Evolutionary conservation across 305 asterid species (phyloP).

Genomic region (Fraxinus paxiana): DNA sequence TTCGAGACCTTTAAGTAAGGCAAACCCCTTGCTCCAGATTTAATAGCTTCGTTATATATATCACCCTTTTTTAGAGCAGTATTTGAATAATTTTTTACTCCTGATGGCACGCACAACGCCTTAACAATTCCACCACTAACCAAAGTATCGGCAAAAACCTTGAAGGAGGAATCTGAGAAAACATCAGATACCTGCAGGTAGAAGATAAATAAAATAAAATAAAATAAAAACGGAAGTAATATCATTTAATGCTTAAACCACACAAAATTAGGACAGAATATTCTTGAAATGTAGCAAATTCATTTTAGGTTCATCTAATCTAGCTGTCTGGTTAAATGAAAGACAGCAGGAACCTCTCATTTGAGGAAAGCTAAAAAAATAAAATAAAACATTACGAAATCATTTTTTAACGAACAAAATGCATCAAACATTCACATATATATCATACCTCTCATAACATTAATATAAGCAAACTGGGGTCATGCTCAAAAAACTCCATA

Average conservation of each 20-base stretch:
- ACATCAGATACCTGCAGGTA: constrained; percentile 64
- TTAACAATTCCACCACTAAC: constrained; percentile 59
- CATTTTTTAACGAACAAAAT: neutral
- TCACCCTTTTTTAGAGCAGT: constrained; percentile 92
- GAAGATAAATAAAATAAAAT: constrained; percentile 11
- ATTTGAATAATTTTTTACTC: constrained; percentile 71
- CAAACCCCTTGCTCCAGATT: constrained; percentile 91
- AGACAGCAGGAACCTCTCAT: neutral
- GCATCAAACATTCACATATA: neutral
- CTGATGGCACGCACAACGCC: constrained; percentile 76
- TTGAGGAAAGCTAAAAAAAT: neutral
- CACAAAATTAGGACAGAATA: neutral
- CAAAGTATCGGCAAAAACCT: constrained; percentile 76
- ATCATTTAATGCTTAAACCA: neutral
- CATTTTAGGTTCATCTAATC: neutral
- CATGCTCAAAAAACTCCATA: neutral
- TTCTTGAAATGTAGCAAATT: neutral
- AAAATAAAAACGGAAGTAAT: constrained; percentile 8
- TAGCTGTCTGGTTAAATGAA: constrained; percentile 3
- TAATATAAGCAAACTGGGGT: neutral
- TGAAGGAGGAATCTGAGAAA: constrained; percentile 69
- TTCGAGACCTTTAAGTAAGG: constrained; percentile 80
- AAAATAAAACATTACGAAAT: neutral
- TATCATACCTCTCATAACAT: neutral
- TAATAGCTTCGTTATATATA: constrained; percentile 69